These are phyloP conservation scores for Cronartium quercuum DNA, from an alignment of 1,284 basidiomycete genomes.

Conservation along the genomic window DNA sequence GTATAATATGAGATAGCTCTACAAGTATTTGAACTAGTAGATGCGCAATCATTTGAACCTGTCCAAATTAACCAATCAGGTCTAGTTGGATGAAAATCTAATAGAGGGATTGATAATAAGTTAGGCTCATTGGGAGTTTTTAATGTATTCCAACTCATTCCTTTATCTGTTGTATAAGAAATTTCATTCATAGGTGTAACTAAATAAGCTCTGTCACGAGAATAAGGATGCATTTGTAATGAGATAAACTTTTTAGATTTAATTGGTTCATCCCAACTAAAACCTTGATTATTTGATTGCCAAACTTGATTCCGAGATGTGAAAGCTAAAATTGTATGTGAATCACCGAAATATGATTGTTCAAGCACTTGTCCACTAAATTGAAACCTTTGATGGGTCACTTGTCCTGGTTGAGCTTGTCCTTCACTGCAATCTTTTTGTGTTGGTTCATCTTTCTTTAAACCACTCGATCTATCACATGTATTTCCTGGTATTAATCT, in stretches of 20 bases:
- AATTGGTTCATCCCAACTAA: constrained; percentile 66
- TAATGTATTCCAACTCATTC: constrained; percentile 63
- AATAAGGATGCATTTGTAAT: constrained; percentile 77
- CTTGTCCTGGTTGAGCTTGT: constrained; percentile 49
- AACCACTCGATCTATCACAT: constrained; percentile 59
- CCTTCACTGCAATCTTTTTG: constrained; percentile 64
- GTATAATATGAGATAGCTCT: constrained; percentile 68
- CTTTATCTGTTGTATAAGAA: constrained; percentile 73
- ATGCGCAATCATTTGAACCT: constrained; percentile 64
- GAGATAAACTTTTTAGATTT: constrained; percentile 65
- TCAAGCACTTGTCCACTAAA: constrained; percentile 68
- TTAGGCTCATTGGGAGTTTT: constrained; percentile 68
- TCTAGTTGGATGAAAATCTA: constrained; percentile 77
- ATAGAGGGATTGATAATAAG: constrained; percentile 64
- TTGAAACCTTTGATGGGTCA: constrained; percentile 56
- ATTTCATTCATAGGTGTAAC: constrained; percentile 64
- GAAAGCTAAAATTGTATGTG: constrained; percentile 73
- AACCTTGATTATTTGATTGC: constrained; percentile 92
- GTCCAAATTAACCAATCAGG: constrained; percentile 86
- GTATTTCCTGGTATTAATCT: constrained; percentile 88
- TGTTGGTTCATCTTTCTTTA: constrained; percentile 64
- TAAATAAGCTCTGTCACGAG: constrained; percentile 76
- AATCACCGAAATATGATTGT: constrained; percentile 75
- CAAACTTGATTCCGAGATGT: constrained; percentile 71
- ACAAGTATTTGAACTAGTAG: constrained; percentile 54